Base-by-base conservation (phyloP, 2,329 filamentous ascomycete genomes). In the Penicillium nordicum region DNA sequence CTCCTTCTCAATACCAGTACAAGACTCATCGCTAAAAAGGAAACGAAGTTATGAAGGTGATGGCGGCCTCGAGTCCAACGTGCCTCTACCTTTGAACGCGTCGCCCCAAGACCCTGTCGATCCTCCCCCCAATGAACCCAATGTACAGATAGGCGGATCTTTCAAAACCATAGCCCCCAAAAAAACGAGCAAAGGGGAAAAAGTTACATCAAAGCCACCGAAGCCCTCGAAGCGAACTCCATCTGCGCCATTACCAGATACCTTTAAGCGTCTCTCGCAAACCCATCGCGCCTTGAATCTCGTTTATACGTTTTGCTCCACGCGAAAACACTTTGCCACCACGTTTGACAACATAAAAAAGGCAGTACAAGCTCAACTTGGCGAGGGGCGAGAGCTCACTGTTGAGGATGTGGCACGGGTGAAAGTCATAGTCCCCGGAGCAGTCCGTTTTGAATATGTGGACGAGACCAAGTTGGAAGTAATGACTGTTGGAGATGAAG, bases 271-370 rank as follows among this genome's bases (percentile, higher is more conserved):
- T 41, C 80, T 97, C 9, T 85, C 88, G 27, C 86, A 87, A 70
- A 89, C 87, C 0, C 89, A 97, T 71, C 84, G 86, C 58, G 93
- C 94, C 1, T 77, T 99, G 57, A 99, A 96, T 66, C 77, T 97
- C 1, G 91, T 97, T 0, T 96, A 91, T 67, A 97, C 94, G 0
- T 97, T 99, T 70, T 96, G 91, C 76, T 94, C 87, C 70, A 93
- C 93, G 1, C 86, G 94, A 44, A 97, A 96, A 70, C 90, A 97
- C 67, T 82, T 97, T 29, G 87, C 90, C 0, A 97, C 94, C 0
- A 97, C 93, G 0, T 91, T 97, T 63, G 89, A 94, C 16, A 96
- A 88, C 6, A 89, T 99, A 45, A 91, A 87, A 64, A 83, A 85
- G 9, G 84, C 93, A 0, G 93, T 97, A 0, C 91, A 97, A 72